Evolutionary conservation across 1,284 basidiomycete genomes (phyloP), one percentile per base, ranked within the genome.

Genomic region (Ganoderma lingzhi): DNA sequence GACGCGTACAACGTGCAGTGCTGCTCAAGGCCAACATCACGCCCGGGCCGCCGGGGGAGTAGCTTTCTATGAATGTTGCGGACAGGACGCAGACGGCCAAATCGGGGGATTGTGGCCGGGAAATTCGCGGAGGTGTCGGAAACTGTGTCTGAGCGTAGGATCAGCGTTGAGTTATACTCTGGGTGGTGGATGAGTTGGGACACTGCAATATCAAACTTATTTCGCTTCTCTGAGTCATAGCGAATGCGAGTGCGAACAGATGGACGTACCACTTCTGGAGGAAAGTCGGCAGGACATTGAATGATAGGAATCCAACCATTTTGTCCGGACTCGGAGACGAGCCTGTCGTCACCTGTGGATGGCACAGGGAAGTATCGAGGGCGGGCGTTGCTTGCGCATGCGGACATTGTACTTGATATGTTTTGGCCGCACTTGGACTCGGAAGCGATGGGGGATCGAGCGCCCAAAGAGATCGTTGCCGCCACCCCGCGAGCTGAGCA

Each of bases 81-180:
- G 17, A 84, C 77, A 8, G 83, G 79, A 0, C 69, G 78, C 48
- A 84, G 77, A 0, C 81, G 85, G 14, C 82, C 71, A n/a, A 91
- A 71, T 0, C 60, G 45, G 0, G 88, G 89, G 1, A 85, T 70
- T 0, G 71, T 58, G 0, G 69, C 23, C 0, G 85, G 83, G 44
- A 79, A 83, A 5, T 82, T 76, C 1, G 78, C 70, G 9, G 76
- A 77, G 3, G 80, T 79, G 64, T 93, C 87, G 4, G 79, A 76
- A 10, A 94, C 45, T 0, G 85, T 84, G 59, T 95, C 92, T 0
- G 93, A 92, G 1, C 94, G 88, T 17, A 96, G 80, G 65, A 96
- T 95, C 41, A 95, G 85, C 0, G 93, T 93, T 0, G 92, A 93
- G 76, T 94, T 95, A 79, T 93, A 93, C 76, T 95, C 93, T 10